A percentile compares a stretch with the other conserved stretches of the same genome.
Evolutionary conservation across 768 basidiomycete species (phyloP).

Genomic region (Pilatotrama ljubarskyi): DNA sequence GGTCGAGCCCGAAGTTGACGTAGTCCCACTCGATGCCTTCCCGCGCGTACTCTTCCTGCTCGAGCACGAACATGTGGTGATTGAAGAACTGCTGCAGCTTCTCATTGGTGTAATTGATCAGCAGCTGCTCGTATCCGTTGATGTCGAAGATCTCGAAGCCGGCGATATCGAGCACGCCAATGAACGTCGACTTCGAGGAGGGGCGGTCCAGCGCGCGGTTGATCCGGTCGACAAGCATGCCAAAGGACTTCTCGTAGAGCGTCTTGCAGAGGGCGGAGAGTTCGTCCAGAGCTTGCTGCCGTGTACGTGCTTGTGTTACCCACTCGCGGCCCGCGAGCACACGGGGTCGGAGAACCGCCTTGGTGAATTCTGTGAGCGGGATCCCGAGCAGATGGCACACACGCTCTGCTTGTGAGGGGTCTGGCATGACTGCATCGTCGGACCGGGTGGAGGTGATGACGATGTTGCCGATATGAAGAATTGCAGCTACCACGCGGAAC

Average conservation of each 20-base stretch:
- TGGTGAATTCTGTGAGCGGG: constrained; percentile 82
- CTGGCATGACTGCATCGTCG: constrained; percentile 76
- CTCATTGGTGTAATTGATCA: constrained; percentile 99
- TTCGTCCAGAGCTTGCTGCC: constrained; percentile 91
- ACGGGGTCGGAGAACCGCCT: constrained; percentile 84
- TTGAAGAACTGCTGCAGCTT: constrained; percentile 98
- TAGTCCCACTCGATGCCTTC: constrained; percentile 98
- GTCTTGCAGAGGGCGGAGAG: constrained; percentile 90
- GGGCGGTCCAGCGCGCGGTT: constrained; percentile 94
- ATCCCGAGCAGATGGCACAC: constrained; percentile 92
- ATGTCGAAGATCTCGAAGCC: constrained; percentile 97
- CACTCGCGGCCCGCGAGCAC: constrained; percentile 95
- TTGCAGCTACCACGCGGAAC: constrained; percentile 90
- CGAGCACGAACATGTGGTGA: constrained; percentile 99
- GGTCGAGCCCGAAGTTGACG: constrained; percentile 94
- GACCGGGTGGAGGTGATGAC: constrained; percentile 73
- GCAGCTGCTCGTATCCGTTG: constrained; percentile 95
- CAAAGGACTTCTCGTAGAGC: constrained; percentile 96
- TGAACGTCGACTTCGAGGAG: constrained; percentile 88
- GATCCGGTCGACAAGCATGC: constrained; percentile 89
- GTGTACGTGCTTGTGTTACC: constrained; percentile 91
- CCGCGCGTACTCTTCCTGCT: constrained; percentile 97
- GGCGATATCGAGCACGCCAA: constrained; percentile 98
- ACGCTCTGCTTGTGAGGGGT: constrained; percentile 82
- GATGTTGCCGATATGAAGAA: constrained; percentile 96